Evolutionary conservation across 768 basidiomycete genomes (phyloP).

Genomic region (Pleurotus salmoneostramineus): DNA sequence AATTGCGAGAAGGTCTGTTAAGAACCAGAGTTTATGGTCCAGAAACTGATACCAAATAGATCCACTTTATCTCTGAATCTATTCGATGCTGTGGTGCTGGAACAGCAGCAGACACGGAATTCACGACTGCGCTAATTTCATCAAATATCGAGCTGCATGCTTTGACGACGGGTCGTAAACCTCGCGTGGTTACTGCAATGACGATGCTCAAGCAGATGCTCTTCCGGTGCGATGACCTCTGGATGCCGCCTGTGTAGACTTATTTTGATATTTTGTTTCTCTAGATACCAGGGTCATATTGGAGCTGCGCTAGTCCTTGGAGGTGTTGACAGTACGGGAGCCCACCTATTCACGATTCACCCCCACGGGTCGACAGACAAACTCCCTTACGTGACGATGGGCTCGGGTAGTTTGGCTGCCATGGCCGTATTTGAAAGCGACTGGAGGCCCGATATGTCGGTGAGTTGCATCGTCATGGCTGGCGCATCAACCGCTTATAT

Average conservation of each 20-base stretch:
- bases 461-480: slow-evolving; percentile 25
- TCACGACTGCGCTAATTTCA: slow-evolving; percentile 90
- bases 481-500: background rate
- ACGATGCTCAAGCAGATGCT: slow-evolving; percentile 98
- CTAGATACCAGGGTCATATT: slow-evolving; percentile 87
- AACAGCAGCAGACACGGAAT: slow-evolving; percentile 98
- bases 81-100: slow-evolving; percentile 99
- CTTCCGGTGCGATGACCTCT: slow-evolving; percentile 54
- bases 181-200: slow-evolving; percentile 96
- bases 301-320: slow-evolving; percentile 96
- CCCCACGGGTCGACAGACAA: slow-evolving; percentile 99
- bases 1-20: slow-evolving; percentile 94
- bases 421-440: slow-evolving; percentile 95
- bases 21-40: background rate
- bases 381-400: slow-evolving; percentile 98
- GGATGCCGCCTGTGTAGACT: background rate
- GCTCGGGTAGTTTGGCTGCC: slow-evolving; percentile 91
- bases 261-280: background rate
- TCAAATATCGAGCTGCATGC: slow-evolving; percentile 94
- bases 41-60: slow-evolving; percentile 44
- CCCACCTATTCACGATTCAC: slow-evolving; percentile 93
- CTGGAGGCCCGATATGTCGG: slow-evolving; percentile 82
- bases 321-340: slow-evolving; percentile 91
- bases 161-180: slow-evolving; percentile 86
- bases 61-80: slow-evolving; percentile 93